Percentiles rank a stretch among this genome's conserved stretches.
Evolutionary conservation across 2,329 filamentous ascomycete species (phyloP).

Genomic region (Paracorniculantispora psalliotae): DNA sequence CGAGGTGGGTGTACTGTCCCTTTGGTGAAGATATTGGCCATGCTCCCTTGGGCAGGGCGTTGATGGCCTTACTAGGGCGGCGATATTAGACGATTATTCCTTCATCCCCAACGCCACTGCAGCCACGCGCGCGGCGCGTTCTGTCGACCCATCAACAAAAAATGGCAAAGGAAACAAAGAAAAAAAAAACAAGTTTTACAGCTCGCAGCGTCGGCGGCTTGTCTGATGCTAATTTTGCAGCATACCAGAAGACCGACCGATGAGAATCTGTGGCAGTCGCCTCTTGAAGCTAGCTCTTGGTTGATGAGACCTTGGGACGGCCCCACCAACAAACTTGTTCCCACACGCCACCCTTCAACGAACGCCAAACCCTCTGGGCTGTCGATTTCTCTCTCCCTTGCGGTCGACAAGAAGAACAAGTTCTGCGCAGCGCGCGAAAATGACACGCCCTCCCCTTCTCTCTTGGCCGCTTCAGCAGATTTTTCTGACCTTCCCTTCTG

Average conservation of each 20-base stretch:
- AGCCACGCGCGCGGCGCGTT: neutral
- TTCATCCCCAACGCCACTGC: neutral
- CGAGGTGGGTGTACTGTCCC: neutral
- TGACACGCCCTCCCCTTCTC: neutral
- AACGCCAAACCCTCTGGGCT: neutral
- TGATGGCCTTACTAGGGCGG: neutral
- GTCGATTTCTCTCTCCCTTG: neutral
- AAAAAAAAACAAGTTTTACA: neutral
- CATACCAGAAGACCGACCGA: conserved; percentile 8
- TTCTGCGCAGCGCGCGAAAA: too few relatives aligned
- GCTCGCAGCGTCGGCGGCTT: neutral
- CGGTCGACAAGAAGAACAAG: neutral
- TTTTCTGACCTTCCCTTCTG: too few relatives aligned
- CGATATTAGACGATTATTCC: neutral
- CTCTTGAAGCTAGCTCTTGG: neutral
- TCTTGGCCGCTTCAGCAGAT: neutral
- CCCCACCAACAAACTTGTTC: neutral
- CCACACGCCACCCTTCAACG: neutral
- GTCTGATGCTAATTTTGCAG: conserved; percentile 11
- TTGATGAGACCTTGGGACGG: conserved; percentile 3
- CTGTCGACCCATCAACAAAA: neutral
- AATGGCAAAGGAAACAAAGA: neutral
- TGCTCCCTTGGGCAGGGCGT: conserved; percentile 8
- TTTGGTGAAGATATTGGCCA: conserved; percentile 8
- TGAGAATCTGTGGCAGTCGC: neutral